Evolutionary conservation across 352 stramenopile genomes (phyloP).

Genomic region (Aphanomyces astaci): DNA sequence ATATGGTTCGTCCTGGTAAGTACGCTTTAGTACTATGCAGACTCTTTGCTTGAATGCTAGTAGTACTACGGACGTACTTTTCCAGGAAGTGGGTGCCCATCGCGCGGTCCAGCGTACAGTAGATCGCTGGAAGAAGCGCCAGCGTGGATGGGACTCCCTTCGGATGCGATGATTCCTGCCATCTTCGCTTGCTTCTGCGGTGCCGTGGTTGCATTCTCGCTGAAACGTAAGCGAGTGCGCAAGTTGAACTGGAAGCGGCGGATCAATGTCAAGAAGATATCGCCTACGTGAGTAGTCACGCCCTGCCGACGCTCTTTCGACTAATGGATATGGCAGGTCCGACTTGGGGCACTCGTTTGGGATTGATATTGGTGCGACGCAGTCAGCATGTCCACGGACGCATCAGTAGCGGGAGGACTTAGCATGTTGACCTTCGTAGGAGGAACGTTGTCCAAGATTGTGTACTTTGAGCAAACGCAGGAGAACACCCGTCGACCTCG

Average conservation of each 20-base stretch:
- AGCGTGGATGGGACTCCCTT: neutral
- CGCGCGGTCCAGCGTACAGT: too few species aligned
- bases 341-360: conserved; percentile 79
- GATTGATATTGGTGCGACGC: conserved; percentile 66
- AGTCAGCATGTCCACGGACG: too few species aligned
- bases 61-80: too few species aligned
- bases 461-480: conserved; percentile 89
- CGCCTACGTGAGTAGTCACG: conserved; percentile 44
- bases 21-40: too few species aligned
- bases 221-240: conserved; percentile 48
- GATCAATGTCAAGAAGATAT: conserved; percentile 81
- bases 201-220: conserved; percentile 16
- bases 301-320: neutral
- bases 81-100: too few species aligned
- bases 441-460: conserved; percentile 91
- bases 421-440: conserved; percentile 61
- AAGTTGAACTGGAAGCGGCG: conserved; percentile 61
- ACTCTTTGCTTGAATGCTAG: too few species aligned
- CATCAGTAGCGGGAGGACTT: neutral
- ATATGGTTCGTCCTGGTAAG: too few species aligned
- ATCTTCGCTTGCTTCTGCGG: conserved; percentile 16
- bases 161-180: neutral
- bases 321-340: conserved; percentile 35
- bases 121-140: too few species aligned
- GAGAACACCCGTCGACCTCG: conserved; percentile 33